A percentile compares a stretch with the other conserved stretches of the same genome.
Evolutionary conservation across 2,329 filamentous ascomycete genomes (phyloP).

Genomic region (Aspergillus oerlinghausenensis): DNA sequence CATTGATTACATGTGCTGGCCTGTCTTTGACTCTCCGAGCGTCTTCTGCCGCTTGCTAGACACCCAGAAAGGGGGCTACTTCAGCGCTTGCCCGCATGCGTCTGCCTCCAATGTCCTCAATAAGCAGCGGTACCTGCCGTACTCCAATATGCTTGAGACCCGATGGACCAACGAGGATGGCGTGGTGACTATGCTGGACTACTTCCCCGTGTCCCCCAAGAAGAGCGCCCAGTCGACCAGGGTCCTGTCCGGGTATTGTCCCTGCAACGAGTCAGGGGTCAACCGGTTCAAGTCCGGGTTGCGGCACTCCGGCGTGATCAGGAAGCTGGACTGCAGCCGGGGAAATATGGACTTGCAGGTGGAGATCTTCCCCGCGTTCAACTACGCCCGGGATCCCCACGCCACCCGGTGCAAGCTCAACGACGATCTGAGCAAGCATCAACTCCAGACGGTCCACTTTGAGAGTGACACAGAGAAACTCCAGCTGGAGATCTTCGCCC

Average conservation of each 20-base stretch:
- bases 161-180: constrained; percentile 73
- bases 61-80: constrained; percentile 69
- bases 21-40: constrained; percentile 72
- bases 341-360: constrained; percentile 62
- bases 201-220: constrained; percentile 67
- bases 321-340: constrained; percentile 68
- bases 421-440: constrained; percentile 33
- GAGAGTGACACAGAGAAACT: constrained; percentile 55
- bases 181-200: constrained; percentile 68
- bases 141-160: constrained; percentile 70
- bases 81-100: constrained; percentile 56
- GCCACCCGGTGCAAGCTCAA: constrained; percentile 30
- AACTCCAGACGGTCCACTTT: constrained; percentile 61
- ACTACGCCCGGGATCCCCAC: constrained; percentile 63
- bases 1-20: constrained; percentile 77
- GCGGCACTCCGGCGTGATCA: constrained; percentile 52
- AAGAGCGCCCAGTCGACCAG: constrained; percentile 40
- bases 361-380: constrained; percentile 68
- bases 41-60: constrained; percentile 71
- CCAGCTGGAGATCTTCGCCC: constrained; percentile 64
- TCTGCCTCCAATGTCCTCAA: constrained; percentile 52
- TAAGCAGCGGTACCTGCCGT: constrained; percentile 73
- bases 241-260: constrained; percentile 30
- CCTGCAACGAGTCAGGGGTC: constrained; percentile 39
- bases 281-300: constrained; percentile 44